Percentiles rank a stretch among this genome's conserved stretches.
These are phyloP conservation scores for Naganishia albida DNA, from an alignment of 1,284 basidiomycete genomes.

Conservation along the genomic window DNA sequence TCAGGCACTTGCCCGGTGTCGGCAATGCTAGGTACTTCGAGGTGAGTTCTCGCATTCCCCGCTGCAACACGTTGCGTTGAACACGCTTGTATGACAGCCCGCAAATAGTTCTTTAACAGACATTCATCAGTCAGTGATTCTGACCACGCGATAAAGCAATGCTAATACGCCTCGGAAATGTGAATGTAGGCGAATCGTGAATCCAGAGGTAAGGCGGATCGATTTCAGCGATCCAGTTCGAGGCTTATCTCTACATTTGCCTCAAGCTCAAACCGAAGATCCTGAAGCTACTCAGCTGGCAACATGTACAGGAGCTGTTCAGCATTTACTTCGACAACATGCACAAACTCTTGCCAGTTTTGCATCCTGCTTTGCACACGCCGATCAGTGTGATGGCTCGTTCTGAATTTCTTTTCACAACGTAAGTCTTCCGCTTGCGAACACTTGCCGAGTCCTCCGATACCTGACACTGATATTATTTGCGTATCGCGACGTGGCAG, in stretches of 20 bases:
- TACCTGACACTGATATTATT: conserved; percentile 6
- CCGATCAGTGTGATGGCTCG: conserved; percentile 86
- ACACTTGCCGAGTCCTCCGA: conserved; percentile 50
- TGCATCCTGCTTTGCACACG: conserved; percentile 85
- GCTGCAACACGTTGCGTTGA: conserved; percentile 47
- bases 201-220: conserved; percentile 56
- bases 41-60: conserved; percentile 83
- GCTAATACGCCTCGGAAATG: background rate
- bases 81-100: background rate
- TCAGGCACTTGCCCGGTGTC: conserved; percentile 64
- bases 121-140: conserved; percentile 18
- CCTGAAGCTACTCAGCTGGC: conserved; percentile 75
- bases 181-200: conserved; percentile 76
- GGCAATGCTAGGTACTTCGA: conserved; percentile 92
- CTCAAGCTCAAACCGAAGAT: conserved; percentile 81
- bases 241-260: background rate
- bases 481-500: conserved; percentile 35
- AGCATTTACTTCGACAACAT: conserved; percentile 69
- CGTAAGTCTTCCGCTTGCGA: conserved; percentile 63
- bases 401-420: conserved; percentile 87
- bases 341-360: conserved; percentile 56
- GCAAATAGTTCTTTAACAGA: conserved; percentile 19
- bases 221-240: background rate
- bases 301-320: conserved; percentile 88
- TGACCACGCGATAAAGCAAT: background rate